Base-by-base conservation (phyloP, 2,329 filamentous ascomycete genomes). In the Aspergillus sp. region DNA sequence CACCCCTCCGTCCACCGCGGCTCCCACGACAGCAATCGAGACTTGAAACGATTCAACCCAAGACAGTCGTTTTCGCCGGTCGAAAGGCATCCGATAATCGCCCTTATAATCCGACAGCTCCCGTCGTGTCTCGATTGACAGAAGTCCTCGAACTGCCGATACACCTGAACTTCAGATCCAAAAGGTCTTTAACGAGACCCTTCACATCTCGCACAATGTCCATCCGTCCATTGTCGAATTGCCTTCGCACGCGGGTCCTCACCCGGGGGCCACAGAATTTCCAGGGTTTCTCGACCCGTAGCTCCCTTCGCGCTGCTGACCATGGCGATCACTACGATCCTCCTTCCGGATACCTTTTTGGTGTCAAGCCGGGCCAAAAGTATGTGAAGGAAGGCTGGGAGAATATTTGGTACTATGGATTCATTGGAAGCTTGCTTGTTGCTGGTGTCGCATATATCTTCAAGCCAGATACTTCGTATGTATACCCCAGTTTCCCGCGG, bases 391-490 rank as follows among this genome's bases (percentile, higher is more conserved):
- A 98, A 74, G 93, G 91, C 44, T 98, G 93, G 93, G 93, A 98
- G 78, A 82, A 77, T 56, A 72, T 89, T 47, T 90, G 85, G 75
- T 85, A 85, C 67, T 87, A 86, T 67, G 89, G 90, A 43, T 89
- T 94, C 70, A 86, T 83, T 66, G 88, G 87, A 46, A 85, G 82
- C 62, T 72, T 94, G 62, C 71, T 81, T 29, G 75, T 88, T 55
- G 84, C 83, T 46, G 81, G 80, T 51, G 76, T 96, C 55, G 88
- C 86, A 55, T 88, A 95, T 73, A 88, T 88, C 52, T 97, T 93
- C 69, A 97, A 97, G 82, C 93, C 93, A 45, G 93, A 98, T 78
- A 97, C 91, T 54, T 94, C 88, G 93, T 98, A 78, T 75, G 90
- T 88, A 50, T 43, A 39, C 41, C 42, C 50, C 45, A 27, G 8